phyloP scores from a whole-genome alignment of 202 grass and related monocot genomes.

The Elaeis oleifera region DNA sequence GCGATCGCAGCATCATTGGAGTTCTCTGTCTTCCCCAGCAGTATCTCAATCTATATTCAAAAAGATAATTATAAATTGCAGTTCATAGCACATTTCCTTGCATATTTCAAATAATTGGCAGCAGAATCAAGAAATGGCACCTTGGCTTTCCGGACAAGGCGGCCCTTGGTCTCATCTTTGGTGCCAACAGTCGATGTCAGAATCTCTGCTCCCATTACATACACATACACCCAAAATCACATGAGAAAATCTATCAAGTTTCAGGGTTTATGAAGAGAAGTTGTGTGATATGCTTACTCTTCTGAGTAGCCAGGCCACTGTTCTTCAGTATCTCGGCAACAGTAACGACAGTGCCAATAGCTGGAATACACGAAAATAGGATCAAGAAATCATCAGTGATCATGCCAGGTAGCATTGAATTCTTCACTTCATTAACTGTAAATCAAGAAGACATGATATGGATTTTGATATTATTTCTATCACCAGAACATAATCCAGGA shows the following conservation, averaged over 20 bases:
- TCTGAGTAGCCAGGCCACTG: slow-evolving; percentile 71
- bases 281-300: slow-evolving; percentile 31
- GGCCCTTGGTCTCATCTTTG: slow-evolving; percentile 69
- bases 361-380: slow-evolving; percentile 26
- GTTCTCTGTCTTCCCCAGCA: slow-evolving; percentile 63
- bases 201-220: slow-evolving; percentile 40
- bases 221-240: not conserved
- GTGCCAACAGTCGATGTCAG: slow-evolving; percentile 81
- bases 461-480: too few relatives aligned
- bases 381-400: too few relatives aligned
- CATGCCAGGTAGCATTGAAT: too few relatives aligned
- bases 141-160: slow-evolving; percentile 87
- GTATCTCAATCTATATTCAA: slow-evolving; percentile 73
- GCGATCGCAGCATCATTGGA: slow-evolving; percentile 55
- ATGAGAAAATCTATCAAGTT: not conserved
- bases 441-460: too few relatives aligned
- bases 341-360: slow-evolving; percentile 78
- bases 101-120: not conserved
- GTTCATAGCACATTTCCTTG: too few relatives aligned
- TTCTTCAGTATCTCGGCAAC: slow-evolving; percentile 94
- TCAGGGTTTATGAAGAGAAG: not conserved
- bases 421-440: too few relatives aligned
- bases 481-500: too few relatives aligned
- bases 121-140: slow-evolving; percentile 9
- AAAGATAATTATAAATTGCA: not conserved